phyloP scores from a whole-genome alignment of 2,329 filamentous ascomycete genomes.

The Ceratocystiopsis sp. region DNA sequence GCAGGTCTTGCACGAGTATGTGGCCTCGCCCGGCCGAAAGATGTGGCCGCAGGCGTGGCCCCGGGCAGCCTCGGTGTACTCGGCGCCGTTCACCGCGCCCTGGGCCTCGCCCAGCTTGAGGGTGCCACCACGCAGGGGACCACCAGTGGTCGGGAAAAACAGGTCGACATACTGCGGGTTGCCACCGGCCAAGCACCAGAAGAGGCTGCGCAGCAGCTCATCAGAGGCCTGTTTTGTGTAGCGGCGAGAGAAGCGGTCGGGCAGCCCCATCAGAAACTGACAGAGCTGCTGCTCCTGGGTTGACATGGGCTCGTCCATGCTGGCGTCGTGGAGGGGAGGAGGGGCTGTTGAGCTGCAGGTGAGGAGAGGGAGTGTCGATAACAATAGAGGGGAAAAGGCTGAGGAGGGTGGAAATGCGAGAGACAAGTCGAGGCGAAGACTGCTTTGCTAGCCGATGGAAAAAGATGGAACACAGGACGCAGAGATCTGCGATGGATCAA shows the following conservation, averaged over 20 bases:
- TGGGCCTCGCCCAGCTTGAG: conserved; percentile 79
- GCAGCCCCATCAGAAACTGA: conserved; percentile 63
- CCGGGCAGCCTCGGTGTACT: conserved; percentile 81
- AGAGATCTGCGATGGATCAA: no score
- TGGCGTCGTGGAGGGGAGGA: not conserved
- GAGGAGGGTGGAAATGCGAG: no score
- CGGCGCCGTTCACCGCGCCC: conserved; percentile 80
- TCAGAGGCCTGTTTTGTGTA: conserved; percentile 56
- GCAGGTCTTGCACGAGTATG: conserved; percentile 88
- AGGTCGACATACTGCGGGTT: conserved; percentile 56
- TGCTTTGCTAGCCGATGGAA: no score
- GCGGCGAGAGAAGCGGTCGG: conserved; percentile 53
- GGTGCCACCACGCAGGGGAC: conserved; percentile 38
- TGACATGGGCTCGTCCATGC: conserved; percentile 23
- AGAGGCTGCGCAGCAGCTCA: conserved; percentile 63
- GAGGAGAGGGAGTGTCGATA: not conserved
- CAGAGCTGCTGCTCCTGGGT: conserved; percentile 70
- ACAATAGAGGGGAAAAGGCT: no score
- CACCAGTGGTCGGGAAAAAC: conserved; percentile 59
- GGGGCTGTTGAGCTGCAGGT: not conserved
- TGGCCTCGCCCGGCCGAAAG: conserved; percentile 84
- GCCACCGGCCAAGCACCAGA: conserved; percentile 69
- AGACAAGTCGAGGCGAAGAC: no score
- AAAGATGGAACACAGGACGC: no score
- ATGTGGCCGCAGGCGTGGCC: conserved; percentile 96